Evolutionary conservation across 2,329 filamentous ascomycete species (phyloP).

Genomic region (Eutypa lata): DNA sequence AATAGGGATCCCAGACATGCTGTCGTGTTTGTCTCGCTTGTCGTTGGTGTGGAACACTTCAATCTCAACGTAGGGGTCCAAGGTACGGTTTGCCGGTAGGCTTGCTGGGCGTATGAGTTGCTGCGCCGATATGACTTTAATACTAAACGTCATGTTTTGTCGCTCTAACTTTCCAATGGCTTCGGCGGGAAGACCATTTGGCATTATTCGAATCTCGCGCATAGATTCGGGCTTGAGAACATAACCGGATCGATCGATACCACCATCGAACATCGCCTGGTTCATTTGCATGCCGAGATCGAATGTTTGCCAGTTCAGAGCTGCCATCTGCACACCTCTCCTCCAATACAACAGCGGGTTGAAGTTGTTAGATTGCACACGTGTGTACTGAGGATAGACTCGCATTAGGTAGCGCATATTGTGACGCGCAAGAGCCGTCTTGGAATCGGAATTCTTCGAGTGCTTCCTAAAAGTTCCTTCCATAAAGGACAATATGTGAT

Average conservation of each 20-base stretch:
- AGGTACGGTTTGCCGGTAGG: constrained; percentile 66
- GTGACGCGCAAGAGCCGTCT: constrained; percentile 78
- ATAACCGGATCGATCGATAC: constrained; percentile 83
- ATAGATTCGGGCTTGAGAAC: constrained; percentile 89
- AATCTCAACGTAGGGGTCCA: constrained; percentile 93
- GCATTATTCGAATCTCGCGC: constrained; percentile 64
- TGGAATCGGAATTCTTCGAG: constrained; percentile 71
- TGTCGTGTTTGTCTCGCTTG: constrained; percentile 82
- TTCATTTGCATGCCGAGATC: constrained; percentile 95
- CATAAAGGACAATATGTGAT: constrained; percentile 94
- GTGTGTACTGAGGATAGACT: constrained; percentile 82
- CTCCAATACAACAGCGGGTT: constrained; percentile 93
- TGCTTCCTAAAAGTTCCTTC: constrained; percentile 84
- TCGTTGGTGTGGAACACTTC: constrained; percentile 95
- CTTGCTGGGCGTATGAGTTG: constrained; percentile 82
- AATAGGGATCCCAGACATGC: constrained; percentile 52
- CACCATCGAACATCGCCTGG: constrained; percentile 94
- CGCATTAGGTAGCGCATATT: constrained; percentile 91
- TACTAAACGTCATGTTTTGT: constrained; percentile 78
- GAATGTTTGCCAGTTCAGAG: constrained; percentile 97
- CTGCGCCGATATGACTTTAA: constrained; percentile 90
- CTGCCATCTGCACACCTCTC: constrained; percentile 94
- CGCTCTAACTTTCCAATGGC: constrained; percentile 66
- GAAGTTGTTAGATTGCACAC: constrained; percentile 88
- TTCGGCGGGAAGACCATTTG: constrained; percentile 50